phyloP scores from a whole-genome alignment of 345 rosid species.

The Lepidium aucheri region DNA sequence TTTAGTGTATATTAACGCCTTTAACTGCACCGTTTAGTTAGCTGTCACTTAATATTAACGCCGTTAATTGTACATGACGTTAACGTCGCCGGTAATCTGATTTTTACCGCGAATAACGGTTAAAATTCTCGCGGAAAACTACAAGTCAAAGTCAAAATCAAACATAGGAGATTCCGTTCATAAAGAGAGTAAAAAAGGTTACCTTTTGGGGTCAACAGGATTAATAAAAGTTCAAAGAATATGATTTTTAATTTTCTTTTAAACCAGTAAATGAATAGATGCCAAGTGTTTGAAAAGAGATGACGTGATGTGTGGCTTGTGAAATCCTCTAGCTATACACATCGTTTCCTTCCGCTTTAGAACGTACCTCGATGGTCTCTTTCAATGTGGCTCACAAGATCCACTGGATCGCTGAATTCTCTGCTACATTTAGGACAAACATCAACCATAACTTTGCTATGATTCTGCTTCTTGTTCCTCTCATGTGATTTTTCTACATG shows the following conservation, averaged over 20 bases:
- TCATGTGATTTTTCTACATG: conserved; percentile 65
- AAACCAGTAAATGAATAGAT: not conserved
- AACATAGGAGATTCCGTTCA: too few species aligned
- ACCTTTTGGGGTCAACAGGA: too few species aligned
- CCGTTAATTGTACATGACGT: not conserved
- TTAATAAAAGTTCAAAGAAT: conserved; percentile 1
- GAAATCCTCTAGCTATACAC: not conserved
- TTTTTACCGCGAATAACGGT: too few species aligned
- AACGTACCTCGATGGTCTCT: conserved; percentile 76
- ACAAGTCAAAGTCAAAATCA: too few species aligned
- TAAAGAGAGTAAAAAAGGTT: too few species aligned
- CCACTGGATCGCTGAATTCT: conserved; percentile 82
- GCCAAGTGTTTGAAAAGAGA: not conserved
- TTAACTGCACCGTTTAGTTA: conserved; percentile 18
- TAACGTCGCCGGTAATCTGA: too few species aligned
- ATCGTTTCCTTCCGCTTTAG: conserved; percentile 40
- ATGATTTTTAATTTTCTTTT: not conserved
- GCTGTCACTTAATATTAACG: conserved; percentile 1
- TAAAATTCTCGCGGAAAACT: too few species aligned
- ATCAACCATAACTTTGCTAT: conserved; percentile 54
- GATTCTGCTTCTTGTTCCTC: conserved; percentile 35
- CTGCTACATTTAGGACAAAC: conserved; percentile 86
- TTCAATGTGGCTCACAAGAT: conserved; percentile 86
- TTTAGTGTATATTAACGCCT: not conserved
- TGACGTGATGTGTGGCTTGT: not conserved